Base-by-base conservation (phyloP, 129 eudicot species). In the Tagetes erecta region DNA sequence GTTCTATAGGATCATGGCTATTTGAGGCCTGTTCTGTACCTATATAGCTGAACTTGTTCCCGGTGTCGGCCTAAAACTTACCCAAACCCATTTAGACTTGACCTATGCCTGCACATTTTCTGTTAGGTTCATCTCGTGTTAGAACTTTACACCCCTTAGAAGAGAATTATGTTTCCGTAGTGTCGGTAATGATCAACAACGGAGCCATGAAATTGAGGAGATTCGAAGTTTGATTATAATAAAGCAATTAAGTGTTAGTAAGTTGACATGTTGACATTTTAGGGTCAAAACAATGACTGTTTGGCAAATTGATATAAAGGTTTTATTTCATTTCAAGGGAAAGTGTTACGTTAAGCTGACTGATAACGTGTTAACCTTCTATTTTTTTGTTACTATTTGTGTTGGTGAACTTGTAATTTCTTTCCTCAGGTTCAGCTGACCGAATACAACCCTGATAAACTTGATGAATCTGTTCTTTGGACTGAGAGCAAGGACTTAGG, bases 391-490 rank as follows among this genome's bases (percentile, higher is more conserved):
- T 40, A 38, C 3, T 38, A 13, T 51, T 14, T n/a, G 41, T 53
- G 67, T 56, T 10, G 47, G 40, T 40, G 76, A 12, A 33, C 31
- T 60, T 63, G 82, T 37, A 39, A 14, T 58, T 51, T 27, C 11
- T 33, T 62, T 71, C 40, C 31, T 60, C 95, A 91, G 98, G 98
- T 92, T 78, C 94, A 87, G 73, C 71, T 92, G 81, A 84, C 70
- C 55, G 85, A 83, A 14, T 87, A 83, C 85, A 79, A 82, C 71
- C 88, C 96, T 46, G 77, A 89, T 74, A 71, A 40, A 65, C 81
- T 89, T 44, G 98, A 92, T 51, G 91, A 80, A 73, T 87, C 91
- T 36, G 73, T 92, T 72, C 76, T 92, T 78, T 92, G 96, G 98
- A 87, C 96, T 9, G 74, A 78, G 68, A 85, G 96, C 88, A 80